phyloP scores from a whole-genome alignment of 192 early-diverging fungal species.

The Spizellomyces sp. region DNA sequence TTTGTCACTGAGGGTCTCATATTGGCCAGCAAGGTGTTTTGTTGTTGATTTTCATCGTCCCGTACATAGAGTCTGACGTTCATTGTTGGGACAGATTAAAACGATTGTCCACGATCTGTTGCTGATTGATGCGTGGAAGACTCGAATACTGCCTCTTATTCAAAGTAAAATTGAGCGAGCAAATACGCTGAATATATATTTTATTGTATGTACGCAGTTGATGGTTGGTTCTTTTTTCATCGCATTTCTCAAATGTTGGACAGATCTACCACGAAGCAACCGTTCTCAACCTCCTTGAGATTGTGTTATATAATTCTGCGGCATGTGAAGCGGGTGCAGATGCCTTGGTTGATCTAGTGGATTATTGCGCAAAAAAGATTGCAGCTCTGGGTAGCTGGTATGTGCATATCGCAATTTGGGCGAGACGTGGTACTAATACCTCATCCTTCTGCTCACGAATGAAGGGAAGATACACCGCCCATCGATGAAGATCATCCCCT shows the following conservation, averaged over 20 bases:
- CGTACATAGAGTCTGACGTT: neutral
- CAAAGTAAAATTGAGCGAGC: conserved; percentile 19
- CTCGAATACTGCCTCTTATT: conserved; percentile 43
- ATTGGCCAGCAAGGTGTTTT: conserved; percentile 40
- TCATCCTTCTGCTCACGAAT: neutral
- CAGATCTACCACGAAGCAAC: conserved; percentile 59
- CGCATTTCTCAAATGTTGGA: neutral
- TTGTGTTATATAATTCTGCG: conserved; percentile 42
- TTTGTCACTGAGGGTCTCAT: conserved; percentile 48
- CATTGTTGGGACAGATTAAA: conserved; percentile 27
- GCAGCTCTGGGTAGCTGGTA: conserved; percentile 35
- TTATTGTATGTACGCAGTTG: conserved; percentile 36
- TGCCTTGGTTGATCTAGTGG: conserved; percentile 45
- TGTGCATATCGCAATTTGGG: neutral
- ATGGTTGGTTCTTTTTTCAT: neutral
- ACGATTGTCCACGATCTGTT: conserved; percentile 45
- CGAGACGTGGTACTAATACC: neutral
- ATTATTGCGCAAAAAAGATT: conserved; percentile 48
- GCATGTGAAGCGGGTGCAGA: conserved; percentile 37
- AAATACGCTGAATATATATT: conserved; percentile 40
- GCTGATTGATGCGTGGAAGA: conserved; percentile 51
- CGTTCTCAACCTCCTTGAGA: conserved; percentile 52
- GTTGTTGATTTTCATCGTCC: conserved; percentile 1
- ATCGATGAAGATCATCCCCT: neutral
- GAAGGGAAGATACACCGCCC: neutral